phyloP scores from a whole-genome alignment of 768 basidiomycete genomes.

The Auriculariales sp. region DNA sequence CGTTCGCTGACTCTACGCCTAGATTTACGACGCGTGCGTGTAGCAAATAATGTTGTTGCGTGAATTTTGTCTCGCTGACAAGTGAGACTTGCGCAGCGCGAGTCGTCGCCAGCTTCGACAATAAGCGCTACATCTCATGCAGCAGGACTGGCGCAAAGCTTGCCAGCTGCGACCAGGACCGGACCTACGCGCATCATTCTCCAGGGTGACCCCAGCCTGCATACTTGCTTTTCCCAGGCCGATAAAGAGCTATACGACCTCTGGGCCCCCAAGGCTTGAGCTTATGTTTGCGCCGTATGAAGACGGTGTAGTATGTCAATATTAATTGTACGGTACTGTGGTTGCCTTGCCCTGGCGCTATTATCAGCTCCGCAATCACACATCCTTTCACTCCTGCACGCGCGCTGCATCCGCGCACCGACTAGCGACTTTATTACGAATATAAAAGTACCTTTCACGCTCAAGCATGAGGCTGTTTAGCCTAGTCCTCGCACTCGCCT shows the following conservation, averaged over 20 bases:
- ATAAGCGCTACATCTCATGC: not conserved
- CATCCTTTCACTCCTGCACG: not conserved
- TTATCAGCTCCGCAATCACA: not conserved
- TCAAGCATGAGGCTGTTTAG: not conserved
- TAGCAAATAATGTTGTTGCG: too few species aligned
- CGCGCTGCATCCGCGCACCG: too few species aligned
- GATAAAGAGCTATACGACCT: slow-evolving; percentile 68
- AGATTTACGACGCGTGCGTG: too few species aligned
- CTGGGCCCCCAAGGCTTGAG: slow-evolving; percentile 67
- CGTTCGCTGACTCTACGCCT: too few species aligned
- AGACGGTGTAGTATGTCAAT: not conserved
- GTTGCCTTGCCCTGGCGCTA: too few species aligned
- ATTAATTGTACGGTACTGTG: not conserved
- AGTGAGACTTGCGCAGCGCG: too few species aligned
- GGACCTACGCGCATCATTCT: slow-evolving; percentile 21
- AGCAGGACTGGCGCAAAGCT: not conserved
- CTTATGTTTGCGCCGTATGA: slow-evolving; percentile 17
- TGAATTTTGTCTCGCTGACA: too few species aligned
- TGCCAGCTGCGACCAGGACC: slow-evolving; percentile 14
- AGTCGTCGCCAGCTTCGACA: not conserved
- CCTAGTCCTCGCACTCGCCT: not conserved
- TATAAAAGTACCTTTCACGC: not conserved
- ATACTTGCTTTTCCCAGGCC: slow-evolving; percentile 60
- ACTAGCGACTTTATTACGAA: not conserved
- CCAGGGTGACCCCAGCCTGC: slow-evolving; percentile 48